Conservation (phyloP, 371 early-diverging fungal species). For the Lichtheimia hyalospora region DNA sequence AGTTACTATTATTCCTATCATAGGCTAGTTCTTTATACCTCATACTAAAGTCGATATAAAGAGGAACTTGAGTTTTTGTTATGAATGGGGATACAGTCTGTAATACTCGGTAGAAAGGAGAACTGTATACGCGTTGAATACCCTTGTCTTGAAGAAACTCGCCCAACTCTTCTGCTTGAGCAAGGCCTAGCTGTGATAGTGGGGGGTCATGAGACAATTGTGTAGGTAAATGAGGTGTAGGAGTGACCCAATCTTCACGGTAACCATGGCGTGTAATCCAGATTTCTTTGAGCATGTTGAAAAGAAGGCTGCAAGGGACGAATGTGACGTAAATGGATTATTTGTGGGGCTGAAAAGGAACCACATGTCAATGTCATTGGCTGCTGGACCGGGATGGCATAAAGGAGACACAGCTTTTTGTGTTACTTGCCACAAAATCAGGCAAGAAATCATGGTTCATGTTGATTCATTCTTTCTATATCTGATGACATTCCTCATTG, state of each 20-base stretch:
- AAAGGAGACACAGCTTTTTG: no score
- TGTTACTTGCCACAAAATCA: no score
- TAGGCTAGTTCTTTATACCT: conserved; percentile 12
- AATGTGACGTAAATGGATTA: no score
- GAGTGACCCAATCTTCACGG: conserved; percentile 41
- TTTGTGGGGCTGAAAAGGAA: no score
- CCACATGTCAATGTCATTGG: no score
- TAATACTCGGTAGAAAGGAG: conserved; percentile 39
- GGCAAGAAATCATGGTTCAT: no score
- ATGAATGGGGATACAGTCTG: conserved; percentile 35
- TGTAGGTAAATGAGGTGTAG: conserved; percentile 26
- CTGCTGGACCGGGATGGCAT: no score
- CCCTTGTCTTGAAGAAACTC: conserved; percentile 25
- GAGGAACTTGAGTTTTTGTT: conserved; percentile 17
- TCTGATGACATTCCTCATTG: no score
- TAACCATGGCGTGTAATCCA: conserved; percentile 42
- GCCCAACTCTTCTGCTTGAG: conserved; percentile 34
- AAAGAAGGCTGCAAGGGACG: no score
- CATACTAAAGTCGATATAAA: conserved; percentile 35
- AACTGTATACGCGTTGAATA: conserved; percentile 32
- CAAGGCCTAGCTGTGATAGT: conserved; percentile 27
- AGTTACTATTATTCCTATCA: background rate
- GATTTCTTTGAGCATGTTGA: conserved; percentile 20
- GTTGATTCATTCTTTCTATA: no score
- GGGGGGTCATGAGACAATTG: conserved; percentile 27